phyloP scores from a whole-genome alignment of 2,329 filamentous ascomycete genomes.

The Talaromyces sp. region DNA sequence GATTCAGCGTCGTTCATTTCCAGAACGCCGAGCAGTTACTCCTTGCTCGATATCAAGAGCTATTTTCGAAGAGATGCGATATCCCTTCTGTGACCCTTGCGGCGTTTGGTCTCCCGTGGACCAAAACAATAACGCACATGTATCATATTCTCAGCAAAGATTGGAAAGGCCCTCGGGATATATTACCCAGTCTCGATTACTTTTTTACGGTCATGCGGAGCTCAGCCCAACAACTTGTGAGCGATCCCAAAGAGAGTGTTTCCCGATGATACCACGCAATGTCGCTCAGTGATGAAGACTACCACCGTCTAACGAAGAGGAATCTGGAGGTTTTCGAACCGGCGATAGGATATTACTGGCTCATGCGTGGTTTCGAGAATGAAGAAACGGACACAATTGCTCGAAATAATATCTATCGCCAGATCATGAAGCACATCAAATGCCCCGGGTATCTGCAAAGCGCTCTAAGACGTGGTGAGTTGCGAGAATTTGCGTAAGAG shows the following conservation, averaged over 20 bases:
- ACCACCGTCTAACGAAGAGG: not conserved
- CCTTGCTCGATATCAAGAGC: not conserved
- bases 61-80: not conserved
- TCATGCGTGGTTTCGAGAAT: not conserved
- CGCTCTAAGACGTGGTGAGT: not conserved
- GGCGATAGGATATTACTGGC: not conserved
- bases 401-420: not conserved
- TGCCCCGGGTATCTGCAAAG: not conserved
- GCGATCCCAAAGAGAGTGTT: not conserved
- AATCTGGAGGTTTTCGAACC: not conserved
- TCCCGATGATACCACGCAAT: not conserved
- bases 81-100: not conserved
- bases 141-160: not conserved
- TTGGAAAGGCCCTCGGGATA: no score
- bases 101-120: not conserved
- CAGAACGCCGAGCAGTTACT: not conserved
- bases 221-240: no score
- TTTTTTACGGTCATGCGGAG: not conserved
- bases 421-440: not conserved
- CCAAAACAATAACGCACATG: not conserved
- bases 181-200: not conserved
- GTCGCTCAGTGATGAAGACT: not conserved
- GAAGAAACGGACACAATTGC: not conserved
- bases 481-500: not conserved
- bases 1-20: not conserved